Evolutionary conservation across 2,329 filamentous ascomycete species (phyloP).

Genomic region (Alternaria dauci): DNA sequence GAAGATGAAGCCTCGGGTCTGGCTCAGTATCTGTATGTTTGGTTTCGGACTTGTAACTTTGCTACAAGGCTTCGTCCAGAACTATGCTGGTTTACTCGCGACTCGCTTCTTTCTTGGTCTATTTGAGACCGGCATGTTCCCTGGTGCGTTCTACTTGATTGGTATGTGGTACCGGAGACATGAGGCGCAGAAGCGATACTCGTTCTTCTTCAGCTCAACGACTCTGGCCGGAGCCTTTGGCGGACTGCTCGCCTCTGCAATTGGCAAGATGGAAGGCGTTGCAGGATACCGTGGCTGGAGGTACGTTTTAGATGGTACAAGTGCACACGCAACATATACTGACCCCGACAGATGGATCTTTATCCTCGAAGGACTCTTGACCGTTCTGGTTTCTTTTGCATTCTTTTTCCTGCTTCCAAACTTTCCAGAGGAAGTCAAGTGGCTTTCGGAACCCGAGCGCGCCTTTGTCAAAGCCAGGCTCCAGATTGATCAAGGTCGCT

Average conservation of each 20-base stretch:
- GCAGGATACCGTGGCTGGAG: constrained; percentile 76
- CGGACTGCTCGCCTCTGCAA: constrained; percentile 82
- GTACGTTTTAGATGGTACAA: neutral
- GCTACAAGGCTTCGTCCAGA: constrained; percentile 79
- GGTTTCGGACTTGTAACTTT: constrained; percentile 72
- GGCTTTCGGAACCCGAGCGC: constrained; percentile 58
- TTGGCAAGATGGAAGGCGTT: constrained; percentile 84
- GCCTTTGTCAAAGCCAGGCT: constrained; percentile 57
- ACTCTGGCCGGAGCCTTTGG: constrained; percentile 85
- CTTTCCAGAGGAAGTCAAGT: constrained; percentile 60
- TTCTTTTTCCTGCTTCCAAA: constrained; percentile 60
- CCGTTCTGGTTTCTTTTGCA: constrained; percentile 54
- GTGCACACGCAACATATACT: neutral
- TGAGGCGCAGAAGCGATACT: constrained; percentile 91
- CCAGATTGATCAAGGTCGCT: constrained; percentile 58
- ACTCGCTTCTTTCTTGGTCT: constrained; percentile 84
- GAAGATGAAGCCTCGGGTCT: constrained; percentile 61
- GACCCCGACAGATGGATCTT: constrained; percentile 70
- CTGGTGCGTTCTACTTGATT: constrained; percentile 69
- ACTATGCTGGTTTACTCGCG: constrained; percentile 77
- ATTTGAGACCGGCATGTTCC: constrained; percentile 65
- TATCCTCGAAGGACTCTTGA: constrained; percentile 68
- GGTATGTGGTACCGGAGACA: constrained; percentile 89
- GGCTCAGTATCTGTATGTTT: constrained; percentile 82
- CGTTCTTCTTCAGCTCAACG: constrained; percentile 89